Evolutionary conservation across 495 filamentous ascomycete species (phyloP).

Genomic region (Daldinia caldariorum): DNA sequence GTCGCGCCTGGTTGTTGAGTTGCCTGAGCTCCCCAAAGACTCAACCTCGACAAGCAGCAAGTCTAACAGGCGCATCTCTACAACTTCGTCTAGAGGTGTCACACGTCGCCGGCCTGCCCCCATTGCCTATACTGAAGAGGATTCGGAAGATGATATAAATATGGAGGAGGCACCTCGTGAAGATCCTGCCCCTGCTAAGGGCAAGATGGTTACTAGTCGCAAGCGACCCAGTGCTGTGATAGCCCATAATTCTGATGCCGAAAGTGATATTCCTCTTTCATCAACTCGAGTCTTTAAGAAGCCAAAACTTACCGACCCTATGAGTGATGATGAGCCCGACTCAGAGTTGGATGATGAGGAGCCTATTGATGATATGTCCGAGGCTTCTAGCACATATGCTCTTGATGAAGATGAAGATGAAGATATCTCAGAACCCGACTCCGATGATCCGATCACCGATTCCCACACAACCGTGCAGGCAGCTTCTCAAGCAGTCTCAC

Average conservation of each 20-base stretch:
- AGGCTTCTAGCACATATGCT: background rate
- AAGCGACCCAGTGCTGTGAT: background rate
- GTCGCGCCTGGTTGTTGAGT: conserved; percentile 29
- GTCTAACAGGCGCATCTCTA: conserved; percentile 26
- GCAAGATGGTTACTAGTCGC: background rate
- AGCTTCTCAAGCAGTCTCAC: too few species aligned
- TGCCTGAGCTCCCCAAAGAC: conserved; percentile 11
- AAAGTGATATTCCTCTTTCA: background rate
- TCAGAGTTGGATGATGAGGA: background rate
- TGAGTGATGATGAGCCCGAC: background rate
- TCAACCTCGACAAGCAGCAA: conserved; percentile 20
- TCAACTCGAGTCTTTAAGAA: background rate
- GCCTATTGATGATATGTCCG: background rate
- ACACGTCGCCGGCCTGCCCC: conserved; percentile 27
- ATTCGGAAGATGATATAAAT: conserved; percentile 47
- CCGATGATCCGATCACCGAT: background rate
- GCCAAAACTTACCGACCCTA: background rate
- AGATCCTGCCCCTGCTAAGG: background rate
- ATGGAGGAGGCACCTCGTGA: background rate
- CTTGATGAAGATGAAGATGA: background rate
- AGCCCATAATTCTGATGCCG: background rate
- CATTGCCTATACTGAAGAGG: conserved; percentile 2
- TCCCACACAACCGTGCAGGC: background rate
- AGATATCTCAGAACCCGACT: background rate
- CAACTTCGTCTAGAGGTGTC: conserved; percentile 7